A percentile compares a stretch with the other conserved stretches of the same genome.
Conservation (phyloP, 2,329 filamentous ascomycete genomes). For the Fusarium lateritium region DNA sequence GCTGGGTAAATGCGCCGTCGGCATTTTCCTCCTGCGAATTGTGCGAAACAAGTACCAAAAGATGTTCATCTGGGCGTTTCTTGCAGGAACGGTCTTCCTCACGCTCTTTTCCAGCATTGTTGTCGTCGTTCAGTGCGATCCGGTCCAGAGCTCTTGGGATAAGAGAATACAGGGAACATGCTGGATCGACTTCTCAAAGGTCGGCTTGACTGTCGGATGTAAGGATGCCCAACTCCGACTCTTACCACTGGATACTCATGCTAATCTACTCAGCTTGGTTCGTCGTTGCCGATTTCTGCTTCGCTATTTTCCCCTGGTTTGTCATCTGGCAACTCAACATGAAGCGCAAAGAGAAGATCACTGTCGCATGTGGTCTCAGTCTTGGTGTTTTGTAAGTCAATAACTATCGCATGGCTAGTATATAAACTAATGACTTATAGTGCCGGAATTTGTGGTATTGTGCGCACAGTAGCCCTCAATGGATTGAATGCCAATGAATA, state of each 20-base stretch:
- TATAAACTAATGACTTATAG: neutral
- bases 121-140: conserved; percentile 27
- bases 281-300: conserved; percentile 29
- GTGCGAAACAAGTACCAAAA: conserved; percentile 27
- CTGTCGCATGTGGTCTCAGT: conserved; percentile 24
- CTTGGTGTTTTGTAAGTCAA: conserved; percentile 31
- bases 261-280: conserved; percentile 18
- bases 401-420: too few relatives aligned
- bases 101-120: conserved; percentile 16
- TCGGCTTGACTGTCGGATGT: conserved; percentile 37
- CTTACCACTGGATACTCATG: rapidly evolving
- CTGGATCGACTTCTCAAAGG: conserved; percentile 39
- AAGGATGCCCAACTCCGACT: neutral
- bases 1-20: conserved; percentile 20
- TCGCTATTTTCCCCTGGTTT: conserved; percentile 35
- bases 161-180: conserved; percentile 12
- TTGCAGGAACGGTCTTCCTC: neutral
- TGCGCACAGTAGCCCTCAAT: conserved; percentile 26
- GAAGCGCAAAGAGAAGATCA: conserved; percentile 39
- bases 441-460: conserved; percentile 28
- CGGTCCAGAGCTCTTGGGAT: conserved; percentile 32
- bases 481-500: conserved; percentile 28
- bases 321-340: conserved; percentile 38
- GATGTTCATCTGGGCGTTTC: conserved; percentile 22
- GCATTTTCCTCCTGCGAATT: conserved; percentile 21